These are phyloP conservation scores for Daldinia bambusicola DNA, from an alignment of 495 filamentous ascomycete genomes.

Conservation along the genomic window DNA sequence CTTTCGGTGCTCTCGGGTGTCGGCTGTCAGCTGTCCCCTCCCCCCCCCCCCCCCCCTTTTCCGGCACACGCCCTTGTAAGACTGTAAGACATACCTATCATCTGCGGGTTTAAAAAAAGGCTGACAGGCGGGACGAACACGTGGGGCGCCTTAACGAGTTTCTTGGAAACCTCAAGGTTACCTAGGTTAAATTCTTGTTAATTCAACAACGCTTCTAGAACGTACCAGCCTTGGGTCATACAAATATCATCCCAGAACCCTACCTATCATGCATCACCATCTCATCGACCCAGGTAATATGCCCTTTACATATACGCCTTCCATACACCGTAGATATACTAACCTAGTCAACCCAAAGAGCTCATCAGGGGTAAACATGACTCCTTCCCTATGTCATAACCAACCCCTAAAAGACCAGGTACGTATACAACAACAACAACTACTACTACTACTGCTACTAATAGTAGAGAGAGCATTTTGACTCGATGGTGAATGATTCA, in stretches of 20 bases:
- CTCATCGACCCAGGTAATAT: neutral
- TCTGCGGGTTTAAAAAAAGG: neutral
- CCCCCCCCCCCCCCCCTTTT: neutral
- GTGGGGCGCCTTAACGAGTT: neutral
- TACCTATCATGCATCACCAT: neutral
- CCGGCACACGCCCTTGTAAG: neutral
- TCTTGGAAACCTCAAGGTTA: neutral
- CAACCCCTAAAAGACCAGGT: neutral
- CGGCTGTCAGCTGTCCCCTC: too few species aligned
- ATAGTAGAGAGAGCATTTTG: neutral
- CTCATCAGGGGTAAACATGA: constrained; percentile 7
- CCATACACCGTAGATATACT: neutral
- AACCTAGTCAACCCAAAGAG: neutral
- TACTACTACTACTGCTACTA: too few species aligned
- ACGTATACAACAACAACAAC: neutral
- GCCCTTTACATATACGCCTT: neutral
- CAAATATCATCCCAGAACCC: neutral
- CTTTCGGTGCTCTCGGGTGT: neutral
- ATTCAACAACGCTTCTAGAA: neutral
- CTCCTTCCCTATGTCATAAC: constrained; percentile 16
- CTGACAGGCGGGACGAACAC: constrained; percentile 18
- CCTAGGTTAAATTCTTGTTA: too few species aligned
- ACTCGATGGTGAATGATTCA: constrained; percentile 4
- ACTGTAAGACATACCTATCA: neutral
- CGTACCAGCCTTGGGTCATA: neutral